Evolutionary conservation across 129 eudicot genomes (phyloP), one percentile per base, ranked within the genome.

Genomic region (Artemisia argyi): DNA sequence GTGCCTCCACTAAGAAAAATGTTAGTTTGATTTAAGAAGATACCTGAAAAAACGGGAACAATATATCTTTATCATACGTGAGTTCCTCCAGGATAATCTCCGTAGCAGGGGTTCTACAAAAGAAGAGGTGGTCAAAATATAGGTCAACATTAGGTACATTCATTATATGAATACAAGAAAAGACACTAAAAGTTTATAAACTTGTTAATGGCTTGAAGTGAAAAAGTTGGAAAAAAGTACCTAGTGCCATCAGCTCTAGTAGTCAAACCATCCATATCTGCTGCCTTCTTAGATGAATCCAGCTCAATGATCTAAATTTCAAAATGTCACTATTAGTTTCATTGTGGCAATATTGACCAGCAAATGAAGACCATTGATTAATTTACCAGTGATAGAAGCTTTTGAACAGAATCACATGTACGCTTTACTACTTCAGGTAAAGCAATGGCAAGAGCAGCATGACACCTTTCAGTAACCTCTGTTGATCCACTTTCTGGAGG

Each of bases 81-180:
- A 94, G 93, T 75, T 84, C 98, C 73, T 90, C 97, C 53, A 90
- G 61, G 57, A 94, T 90, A 11, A 88, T 87, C 66, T 94, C 98
- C 26, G 52, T 61, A 12, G 83, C 88, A 12, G 96, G 91, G 57
- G 91, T 78, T 80, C 98, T 94, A 86, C 82, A 82, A 48, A 65
- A 86, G 44, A 11, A 19, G 61, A 49, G 73, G 65, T 60, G 53
- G 49, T 18, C n/a, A 28, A 48, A 7, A 65, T 61, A 51, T 69
- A 18, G 13, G 11, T 53, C 61, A 53, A 12, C 44, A 63, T 53
- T 39, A 24, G 46, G 72, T 64, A 18, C 30, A 55, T 28, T 66
- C 17, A 54, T 53, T 17, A 56, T 20, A 10, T 32, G 6, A 13
- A 11, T 39, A 15, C 10, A 68, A 50, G 13, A n/a, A 49, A 22